Evolutionary conservation across 495 filamentous ascomycete species (phyloP).

Genomic region (Penicillium daleae): DNA sequence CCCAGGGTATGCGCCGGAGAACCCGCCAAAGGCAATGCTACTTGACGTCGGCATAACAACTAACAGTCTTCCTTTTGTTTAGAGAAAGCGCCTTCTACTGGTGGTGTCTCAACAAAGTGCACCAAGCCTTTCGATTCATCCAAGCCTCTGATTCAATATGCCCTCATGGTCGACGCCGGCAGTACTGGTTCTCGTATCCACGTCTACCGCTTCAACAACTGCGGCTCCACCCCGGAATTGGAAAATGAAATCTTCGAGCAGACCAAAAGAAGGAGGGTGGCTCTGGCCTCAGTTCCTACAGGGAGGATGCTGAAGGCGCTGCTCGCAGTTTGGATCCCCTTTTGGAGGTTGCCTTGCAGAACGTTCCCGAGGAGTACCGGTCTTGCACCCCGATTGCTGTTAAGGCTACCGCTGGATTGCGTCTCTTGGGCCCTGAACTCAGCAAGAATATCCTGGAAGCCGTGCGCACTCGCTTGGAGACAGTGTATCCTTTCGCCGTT

Average conservation of each 20-base stretch:
- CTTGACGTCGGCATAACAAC: slow-evolving; percentile 11
- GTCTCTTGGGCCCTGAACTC: slow-evolving; percentile 79
- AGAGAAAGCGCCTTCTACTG: slow-evolving; percentile 35
- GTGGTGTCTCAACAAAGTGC: slow-evolving; percentile 60
- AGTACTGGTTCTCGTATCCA: slow-evolving; percentile 98
- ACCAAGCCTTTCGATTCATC: slow-evolving; percentile 76
- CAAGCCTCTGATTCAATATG: slow-evolving; percentile 96
- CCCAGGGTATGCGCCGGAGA: slow-evolving; percentile 40
- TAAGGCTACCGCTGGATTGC: slow-evolving; percentile 93
- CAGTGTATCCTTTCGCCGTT: slow-evolving; percentile 88
- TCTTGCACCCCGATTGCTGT: slow-evolving; percentile 89
- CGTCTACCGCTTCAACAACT: slow-evolving; percentile 99
- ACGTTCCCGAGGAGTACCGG: slow-evolving; percentile 85
- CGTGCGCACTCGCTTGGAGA: slow-evolving; percentile 84
- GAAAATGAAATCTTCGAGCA: slow-evolving; percentile 90
- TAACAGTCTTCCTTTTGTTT: slow-evolving; percentile 13
- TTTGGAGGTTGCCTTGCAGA: slow-evolving; percentile 79
- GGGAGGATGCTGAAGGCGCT: slow-evolving; percentile 79
- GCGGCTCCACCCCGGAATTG: slow-evolving; percentile 90
- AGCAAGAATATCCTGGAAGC: slow-evolving; percentile 83
- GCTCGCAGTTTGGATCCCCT: slow-evolving; percentile 87
- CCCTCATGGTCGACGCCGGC: slow-evolving; percentile 97
- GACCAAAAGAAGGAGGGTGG: slow-evolving; percentile 78
- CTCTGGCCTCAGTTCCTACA: slow-evolving; percentile 85
- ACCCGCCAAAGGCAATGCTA: background rate